Evolutionary conservation across 306 rosid genomes (phyloP).

Genomic region (Prunus armeniaca): DNA sequence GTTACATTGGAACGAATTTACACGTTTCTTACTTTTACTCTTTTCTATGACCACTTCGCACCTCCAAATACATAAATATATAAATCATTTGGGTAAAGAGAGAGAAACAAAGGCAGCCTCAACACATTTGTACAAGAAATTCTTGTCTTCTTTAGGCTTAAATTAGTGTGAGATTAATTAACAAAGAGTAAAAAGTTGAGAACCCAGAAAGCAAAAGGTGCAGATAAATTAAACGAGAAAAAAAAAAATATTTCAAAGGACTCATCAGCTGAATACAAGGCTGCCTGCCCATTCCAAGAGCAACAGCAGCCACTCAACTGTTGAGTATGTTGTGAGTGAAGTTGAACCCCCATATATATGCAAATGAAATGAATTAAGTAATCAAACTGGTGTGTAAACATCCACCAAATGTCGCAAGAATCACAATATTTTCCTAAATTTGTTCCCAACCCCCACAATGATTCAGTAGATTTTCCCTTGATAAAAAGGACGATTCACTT

Average conservation of each 20-base stretch:
- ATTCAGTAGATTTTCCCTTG: conserved; percentile 15
- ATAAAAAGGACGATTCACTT: conserved; percentile 16
- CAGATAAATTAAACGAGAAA: neutral
- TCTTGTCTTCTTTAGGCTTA: too few relatives aligned
- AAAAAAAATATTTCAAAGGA: too few relatives aligned
- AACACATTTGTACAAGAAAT: too few relatives aligned
- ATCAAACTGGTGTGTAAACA: conserved; percentile 11
- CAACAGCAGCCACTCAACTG: neutral
- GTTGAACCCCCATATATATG: neutral
- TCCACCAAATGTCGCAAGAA: conserved; percentile 25
- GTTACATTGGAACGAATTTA: too few relatives aligned
- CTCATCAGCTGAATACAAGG: neutral
- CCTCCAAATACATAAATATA: too few relatives aligned
- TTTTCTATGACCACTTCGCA: too few relatives aligned
- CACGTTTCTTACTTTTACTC: too few relatives aligned
- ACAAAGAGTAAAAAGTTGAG: neutral
- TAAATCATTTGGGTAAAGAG: too few relatives aligned
- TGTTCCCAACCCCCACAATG: conserved; percentile 39
- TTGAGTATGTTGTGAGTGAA: neutral
- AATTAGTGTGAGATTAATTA: neutral
- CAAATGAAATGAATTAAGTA: conserved; percentile 13
- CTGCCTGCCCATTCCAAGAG: neutral
- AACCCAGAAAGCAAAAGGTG: neutral
- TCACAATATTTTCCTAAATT: conserved; percentile 7
- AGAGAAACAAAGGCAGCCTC: too few relatives aligned